Base-by-base conservation (phyloP, 768 basidiomycete species). In the Trametes punicea region DNA sequence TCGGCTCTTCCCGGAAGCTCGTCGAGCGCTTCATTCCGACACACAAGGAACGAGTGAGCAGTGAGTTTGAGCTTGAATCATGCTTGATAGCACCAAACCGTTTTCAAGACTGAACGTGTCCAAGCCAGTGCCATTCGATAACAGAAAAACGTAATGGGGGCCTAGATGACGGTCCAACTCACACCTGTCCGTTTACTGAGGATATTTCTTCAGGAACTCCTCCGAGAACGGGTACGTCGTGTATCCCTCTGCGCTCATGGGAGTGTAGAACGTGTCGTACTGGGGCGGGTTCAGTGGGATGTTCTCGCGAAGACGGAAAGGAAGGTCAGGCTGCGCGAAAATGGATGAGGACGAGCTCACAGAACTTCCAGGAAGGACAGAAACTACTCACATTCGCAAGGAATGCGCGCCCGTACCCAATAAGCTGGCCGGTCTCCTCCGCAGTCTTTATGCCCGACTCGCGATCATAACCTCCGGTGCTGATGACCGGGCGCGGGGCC, bases 311-410 rank as follows among this genome's bases (percentile, higher is more conserved):
- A 78, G 52, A 3, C 77, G 67, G 18, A 62, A 58, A 0, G 73
- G 73, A 9, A 79, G 70, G 61, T 80, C 78, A 13, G 78, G 78
- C 77, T 79, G 57, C n/a, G n/a, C n/a, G n/a, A n/a, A n/a, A n/a
- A n/a, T 34, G 48, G 20, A 45, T 18, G 21, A 49, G 29, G 16
- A 2, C n/a, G n/a, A n/a, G n/a, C n/a, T n/a, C n/a, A n/a, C n/a
- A n/a, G n/a, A n/a, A n/a, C n/a, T n/a, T n/a, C n/a, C n/a, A n/a
- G n/a, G n/a, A n/a, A n/a, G n/a, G n/a, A n/a, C n/a, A n/a, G 45
- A 7, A 13, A n/a, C 9, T 21, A 60, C 70, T 36, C 49, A 71
- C 70, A 52, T 70, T 71, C 2, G 69, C 39, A 23, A 69, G 58
- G 59, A 65, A 71, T 21, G 56, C 42, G 3, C 65, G 60, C 1